phyloP scores from a whole-genome alignment of 305 asterid genomes.

The Solanum aculeatissimum region DNA sequence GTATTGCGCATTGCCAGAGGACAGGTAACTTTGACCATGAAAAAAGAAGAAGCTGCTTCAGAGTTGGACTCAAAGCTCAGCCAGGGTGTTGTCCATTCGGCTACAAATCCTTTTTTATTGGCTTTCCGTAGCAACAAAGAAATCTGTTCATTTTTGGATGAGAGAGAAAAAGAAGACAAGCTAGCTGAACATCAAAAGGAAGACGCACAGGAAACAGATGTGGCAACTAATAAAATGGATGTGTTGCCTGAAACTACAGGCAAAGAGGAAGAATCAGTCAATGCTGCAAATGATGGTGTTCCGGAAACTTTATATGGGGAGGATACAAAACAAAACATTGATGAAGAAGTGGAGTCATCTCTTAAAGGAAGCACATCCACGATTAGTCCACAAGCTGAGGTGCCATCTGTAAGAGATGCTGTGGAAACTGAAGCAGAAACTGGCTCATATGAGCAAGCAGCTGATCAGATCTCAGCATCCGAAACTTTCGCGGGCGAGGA shows the following conservation, averaged over 20 bases:
- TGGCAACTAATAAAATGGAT: constrained; percentile 1
- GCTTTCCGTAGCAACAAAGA: constrained; percentile 63
- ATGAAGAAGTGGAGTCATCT: constrained; percentile 5
- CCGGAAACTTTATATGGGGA: constrained; percentile 5
- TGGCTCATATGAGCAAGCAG: constrained; percentile 14
- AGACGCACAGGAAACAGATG: constrained; percentile 13
- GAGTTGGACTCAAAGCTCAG: constrained; percentile 46
- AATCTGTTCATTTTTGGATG: constrained; percentile 64
- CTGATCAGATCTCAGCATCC: constrained; percentile 17
- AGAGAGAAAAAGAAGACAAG: constrained; percentile 35
- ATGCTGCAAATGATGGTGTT: not conserved
- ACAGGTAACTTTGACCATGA: constrained; percentile 87
- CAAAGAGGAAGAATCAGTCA: constrained; percentile 4
- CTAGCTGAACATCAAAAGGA: constrained; percentile 16
- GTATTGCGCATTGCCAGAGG: constrained; percentile 78
- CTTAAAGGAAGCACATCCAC: constrained; percentile 7
- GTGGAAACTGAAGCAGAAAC: constrained; percentile 21
- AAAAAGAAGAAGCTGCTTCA: constrained; percentile 49
- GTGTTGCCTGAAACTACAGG: constrained; percentile 1
- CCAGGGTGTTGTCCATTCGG: constrained; percentile 52
- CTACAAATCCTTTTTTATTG: constrained; percentile 77
- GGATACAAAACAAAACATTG: constrained; percentile 2
- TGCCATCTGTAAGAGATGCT: constrained; percentile 7
- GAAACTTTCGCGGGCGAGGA: constrained; percentile 16
- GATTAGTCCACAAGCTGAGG: constrained; percentile 4